A percentile compares a stretch with the other conserved stretches of the same genome.
Conservation (phyloP, 257 asterid genomes). For the Galeopsis tetrahit region DNA sequence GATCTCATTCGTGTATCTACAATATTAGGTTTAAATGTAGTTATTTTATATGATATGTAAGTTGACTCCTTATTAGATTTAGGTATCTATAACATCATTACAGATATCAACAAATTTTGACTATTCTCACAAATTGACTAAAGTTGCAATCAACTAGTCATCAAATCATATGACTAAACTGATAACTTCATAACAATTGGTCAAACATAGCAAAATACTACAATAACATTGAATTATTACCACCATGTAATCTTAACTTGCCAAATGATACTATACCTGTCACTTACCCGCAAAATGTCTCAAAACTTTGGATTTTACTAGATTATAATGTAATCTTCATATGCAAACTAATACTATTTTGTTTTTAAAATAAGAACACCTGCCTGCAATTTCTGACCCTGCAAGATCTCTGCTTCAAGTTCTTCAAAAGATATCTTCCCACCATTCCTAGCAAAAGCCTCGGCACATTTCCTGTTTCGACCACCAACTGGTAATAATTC, state of each 20-base stretch:
- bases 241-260: not conserved
- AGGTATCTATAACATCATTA: not conserved
- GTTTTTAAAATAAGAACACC: not conserved
- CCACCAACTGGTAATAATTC: constrained; percentile 65
- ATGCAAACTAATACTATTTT: not conserved
- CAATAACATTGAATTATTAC: not conserved
- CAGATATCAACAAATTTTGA: not conserved
- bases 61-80: not conserved
- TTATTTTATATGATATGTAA: not conserved
- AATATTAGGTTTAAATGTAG: not conserved
- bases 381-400: constrained; percentile 88
- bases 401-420: constrained; percentile 84
- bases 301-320: not conserved
- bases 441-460: constrained; percentile 77
- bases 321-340: not conserved
- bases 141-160: not conserved
- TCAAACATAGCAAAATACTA: not conserved
- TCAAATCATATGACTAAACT: not conserved
- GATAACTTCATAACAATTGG: not conserved
- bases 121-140: not conserved
- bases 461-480: constrained; percentile 87
- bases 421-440: constrained; percentile 82
- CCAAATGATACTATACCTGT: not conserved
- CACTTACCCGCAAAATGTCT: not conserved
- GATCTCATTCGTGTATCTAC: too few relatives aligned